Conservation (phyloP, 441 rosid genomes). For the Dalechampia spathulata region DNA sequence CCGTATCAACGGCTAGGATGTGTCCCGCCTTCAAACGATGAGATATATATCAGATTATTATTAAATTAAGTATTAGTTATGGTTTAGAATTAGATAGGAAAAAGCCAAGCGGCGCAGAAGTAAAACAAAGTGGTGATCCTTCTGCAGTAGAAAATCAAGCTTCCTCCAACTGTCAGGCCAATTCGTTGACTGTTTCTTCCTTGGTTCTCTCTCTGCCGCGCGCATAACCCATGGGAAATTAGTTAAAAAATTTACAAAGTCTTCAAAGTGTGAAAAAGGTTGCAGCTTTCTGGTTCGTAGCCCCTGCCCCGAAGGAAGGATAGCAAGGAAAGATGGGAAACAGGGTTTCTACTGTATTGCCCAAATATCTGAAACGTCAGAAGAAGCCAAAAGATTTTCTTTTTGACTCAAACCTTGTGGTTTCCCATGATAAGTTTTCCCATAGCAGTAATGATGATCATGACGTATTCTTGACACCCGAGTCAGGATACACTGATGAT, state of each 20-base stretch:
- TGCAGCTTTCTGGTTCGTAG: not conserved
- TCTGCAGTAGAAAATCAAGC: not conserved
- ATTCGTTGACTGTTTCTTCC: not conserved
- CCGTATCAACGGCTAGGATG: no score
- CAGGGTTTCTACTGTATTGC: not conserved
- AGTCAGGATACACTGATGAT: not conserved
- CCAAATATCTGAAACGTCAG: not conserved
- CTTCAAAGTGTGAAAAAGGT: not conserved
- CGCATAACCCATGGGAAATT: no score
- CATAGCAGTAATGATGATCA: not conserved
- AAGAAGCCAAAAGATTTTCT: not conserved
- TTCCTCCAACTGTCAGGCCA: not conserved
- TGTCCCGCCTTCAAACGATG: no score
- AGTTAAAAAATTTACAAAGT: not conserved
- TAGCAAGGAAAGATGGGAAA: constrained; percentile 8
- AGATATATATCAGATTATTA: no score
- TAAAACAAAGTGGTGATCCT: no score
- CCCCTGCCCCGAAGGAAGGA: not conserved
- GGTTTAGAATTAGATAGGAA: no score
- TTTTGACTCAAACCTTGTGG: not conserved
- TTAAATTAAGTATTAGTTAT: no score
- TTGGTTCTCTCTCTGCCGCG: not conserved
- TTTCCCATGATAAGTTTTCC: not conserved
- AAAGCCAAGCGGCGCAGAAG: not conserved
- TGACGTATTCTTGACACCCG: constrained; percentile 3